Evolutionary conservation across 1,284 basidiomycete species (phyloP).

Genomic region (Moesziomyces parantarcticus): DNA sequence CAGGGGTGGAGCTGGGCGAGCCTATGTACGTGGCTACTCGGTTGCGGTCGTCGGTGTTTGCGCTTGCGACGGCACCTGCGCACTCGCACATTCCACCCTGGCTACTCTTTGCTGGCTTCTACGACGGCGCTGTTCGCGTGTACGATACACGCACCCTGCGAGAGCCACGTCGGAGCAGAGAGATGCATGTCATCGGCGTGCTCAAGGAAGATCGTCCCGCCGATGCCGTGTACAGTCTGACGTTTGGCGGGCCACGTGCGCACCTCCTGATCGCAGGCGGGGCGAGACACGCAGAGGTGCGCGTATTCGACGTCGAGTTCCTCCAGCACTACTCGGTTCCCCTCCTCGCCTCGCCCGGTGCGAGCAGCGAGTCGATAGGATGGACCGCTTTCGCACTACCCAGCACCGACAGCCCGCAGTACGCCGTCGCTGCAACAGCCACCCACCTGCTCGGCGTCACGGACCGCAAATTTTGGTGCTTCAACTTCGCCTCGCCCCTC

Average conservation of each 20-base stretch:
- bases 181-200: conserved; percentile 22
- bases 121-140: conserved; percentile 42
- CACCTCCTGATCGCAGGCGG: conserved; percentile 28
- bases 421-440: conserved; percentile 13
- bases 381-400: conserved; percentile 39
- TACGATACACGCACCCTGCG: conserved; percentile 37
- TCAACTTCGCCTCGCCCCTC: conserved; percentile 30
- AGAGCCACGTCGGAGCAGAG: background rate
- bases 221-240: conserved; percentile 39
- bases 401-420: conserved; percentile 29
- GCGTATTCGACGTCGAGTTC: conserved; percentile 20
- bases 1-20: conserved; percentile 1
- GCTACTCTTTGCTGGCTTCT: conserved; percentile 49
- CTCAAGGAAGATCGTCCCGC: conserved; percentile 24
- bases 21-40: conserved; percentile 16
- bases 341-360: conserved; percentile 1
- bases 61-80: conserved; percentile 16
- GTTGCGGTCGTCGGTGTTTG: conserved; percentile 26
- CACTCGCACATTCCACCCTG: conserved; percentile 18
- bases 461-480: conserved; percentile 32
- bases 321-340: conserved; percentile 16
- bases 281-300: conserved; percentile 20
- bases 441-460: conserved; percentile 33
- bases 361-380: background rate
- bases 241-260: conserved; percentile 21